Conservation (phyloP, 108 stramenopile species). For the Fragilaria crotonensis region DNA sequence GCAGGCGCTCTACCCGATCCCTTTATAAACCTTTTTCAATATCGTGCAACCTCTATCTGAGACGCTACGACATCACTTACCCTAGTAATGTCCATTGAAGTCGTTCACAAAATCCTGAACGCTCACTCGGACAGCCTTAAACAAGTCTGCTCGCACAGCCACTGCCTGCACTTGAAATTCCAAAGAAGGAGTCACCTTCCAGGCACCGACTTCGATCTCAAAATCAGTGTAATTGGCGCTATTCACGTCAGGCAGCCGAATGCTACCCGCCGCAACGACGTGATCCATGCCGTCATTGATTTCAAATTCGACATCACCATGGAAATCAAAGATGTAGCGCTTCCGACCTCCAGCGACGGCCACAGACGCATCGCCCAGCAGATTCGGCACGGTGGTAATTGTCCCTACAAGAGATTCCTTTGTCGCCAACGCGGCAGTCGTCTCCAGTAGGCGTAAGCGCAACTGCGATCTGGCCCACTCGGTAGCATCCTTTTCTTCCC, state of each 20-base stretch:
- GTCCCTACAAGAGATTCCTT: slow-evolving; percentile 15
- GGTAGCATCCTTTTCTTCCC: slow-evolving; percentile 89
- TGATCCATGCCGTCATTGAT: slow-evolving; percentile 41
- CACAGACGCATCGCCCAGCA: slow-evolving; percentile 92
- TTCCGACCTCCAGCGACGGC: slow-evolving; percentile 90
- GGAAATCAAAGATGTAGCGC: slow-evolving; percentile 90
- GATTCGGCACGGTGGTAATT: slow-evolving; percentile 48
- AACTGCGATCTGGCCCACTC: slow-evolving; percentile 66
- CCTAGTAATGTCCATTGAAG: slow-evolving; percentile 60
- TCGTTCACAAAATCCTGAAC: slow-evolving; percentile 62
- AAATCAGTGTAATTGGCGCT: slow-evolving; percentile 45
- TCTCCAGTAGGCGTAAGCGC: slow-evolving; percentile 30
- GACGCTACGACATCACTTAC: no score
- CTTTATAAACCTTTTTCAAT: no score
- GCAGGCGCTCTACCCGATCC: no score
- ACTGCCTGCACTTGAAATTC: slow-evolving; percentile 11
- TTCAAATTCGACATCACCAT: slow-evolving; percentile 54
- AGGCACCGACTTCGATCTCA: slow-evolving; percentile 48
- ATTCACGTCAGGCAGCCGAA: slow-evolving; percentile 70
- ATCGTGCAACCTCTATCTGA: no score
- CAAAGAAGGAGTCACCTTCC: slow-evolving; percentile 46
- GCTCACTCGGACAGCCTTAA: slow-evolving; percentile 46
- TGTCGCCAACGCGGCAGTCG: slow-evolving; percentile 21
- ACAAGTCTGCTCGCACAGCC: slow-evolving; percentile 32
- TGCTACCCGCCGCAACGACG: slow-evolving; percentile 52